Base-by-base conservation (phyloP, 331 rosid species). In the Cydonia oblonga region DNA sequence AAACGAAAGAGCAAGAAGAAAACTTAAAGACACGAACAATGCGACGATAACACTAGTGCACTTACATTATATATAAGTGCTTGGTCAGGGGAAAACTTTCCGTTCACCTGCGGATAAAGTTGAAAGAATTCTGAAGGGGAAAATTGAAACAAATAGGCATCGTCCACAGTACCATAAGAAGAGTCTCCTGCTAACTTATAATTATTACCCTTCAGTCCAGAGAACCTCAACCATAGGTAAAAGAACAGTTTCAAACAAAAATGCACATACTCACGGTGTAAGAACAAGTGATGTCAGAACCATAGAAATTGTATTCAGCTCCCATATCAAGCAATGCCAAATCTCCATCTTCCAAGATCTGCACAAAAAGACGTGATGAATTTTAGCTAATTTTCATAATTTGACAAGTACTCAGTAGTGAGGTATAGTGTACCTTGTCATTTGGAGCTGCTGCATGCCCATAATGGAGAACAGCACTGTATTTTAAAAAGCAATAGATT, bases 381-480 rank as follows among this genome's bases (percentile, higher is more conserved):
- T 28, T 62, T 62, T 8, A 18, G 40, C 42, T 18, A 35, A 54
- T 61, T 44, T 69, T 29, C 28, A 61, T 64, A 67, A 24, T 16
- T 40, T 18, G 5, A 40, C 46, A 71, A 56, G 40, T 49, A 25
- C 66, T 75, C 61, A 58, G 22, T 42, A 54, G 32, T n/a, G 40
- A 64, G 64, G 66, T 76, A 26, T 52, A 60, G 5, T 74, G 26
- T 85, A 89, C 92, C 91, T 81, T 86, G 81, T 93, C 97, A 81
- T 93, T 93, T 70, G 98, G 97, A 87, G 98, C 93, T 66, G 90
- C 97, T 42, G 96, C 92, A 86, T 93, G 96, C 68, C 98, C 97
- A 44, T 90, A 90, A 83, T 89, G 98, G 69, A 93, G 98, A 73
- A 90, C 92, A 38, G 93, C 84, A 79, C 97, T 93, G 93, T 80